A percentile compares a stretch with the other conserved stretches of the same genome.
These are phyloP conservation scores for Goffeauzyma gilvescens DNA, from an alignment of 768 basidiomycete species.

Conservation along the genomic window DNA sequence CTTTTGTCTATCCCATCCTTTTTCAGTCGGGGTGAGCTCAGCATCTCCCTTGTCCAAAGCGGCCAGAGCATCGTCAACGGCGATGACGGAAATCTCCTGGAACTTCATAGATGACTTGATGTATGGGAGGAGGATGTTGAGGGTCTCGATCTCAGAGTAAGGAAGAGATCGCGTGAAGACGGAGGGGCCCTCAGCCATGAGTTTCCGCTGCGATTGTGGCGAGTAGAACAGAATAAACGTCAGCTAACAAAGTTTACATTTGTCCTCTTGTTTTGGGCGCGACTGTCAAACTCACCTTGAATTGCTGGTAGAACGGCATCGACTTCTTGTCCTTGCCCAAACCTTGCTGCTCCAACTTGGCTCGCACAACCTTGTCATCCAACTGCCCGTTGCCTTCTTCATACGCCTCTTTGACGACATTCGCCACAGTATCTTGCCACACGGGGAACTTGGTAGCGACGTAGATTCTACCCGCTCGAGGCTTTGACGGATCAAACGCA, in stretches of 20 bases:
- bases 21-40: conserved; percentile 35
- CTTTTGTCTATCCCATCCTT: conserved; percentile 47
- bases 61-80: conserved; percentile 52
- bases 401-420: conserved; percentile 52
- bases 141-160: conserved; percentile 61
- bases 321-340: conserved; percentile 85
- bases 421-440: conserved; percentile 77
- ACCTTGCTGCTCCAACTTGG: conserved; percentile 47
- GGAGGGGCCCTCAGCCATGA: conserved; percentile 43
- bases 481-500: conserved; percentile 54
- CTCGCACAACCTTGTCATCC: conserved; percentile 62
- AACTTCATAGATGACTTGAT: conserved; percentile 43
- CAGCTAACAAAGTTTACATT: too few species aligned
- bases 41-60: conserved; percentile 47
- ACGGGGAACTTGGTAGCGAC: conserved; percentile 77
- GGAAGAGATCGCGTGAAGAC: conserved; percentile 67
- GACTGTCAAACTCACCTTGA: conserved; percentile 70
- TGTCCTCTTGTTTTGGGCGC: too few species aligned
- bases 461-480: conserved; percentile 71
- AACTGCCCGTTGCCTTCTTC: conserved; percentile 38
- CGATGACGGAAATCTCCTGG: conserved; percentile 38
- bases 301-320: conserved; percentile 83
- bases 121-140: conserved; percentile 56
- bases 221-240: conserved; percentile 3
- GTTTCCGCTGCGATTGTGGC: conserved; percentile 62